These are phyloP conservation scores for Conticribra weissflogii DNA, from an alignment of 108 stramenopile species.

Conservation along the genomic window DNA sequence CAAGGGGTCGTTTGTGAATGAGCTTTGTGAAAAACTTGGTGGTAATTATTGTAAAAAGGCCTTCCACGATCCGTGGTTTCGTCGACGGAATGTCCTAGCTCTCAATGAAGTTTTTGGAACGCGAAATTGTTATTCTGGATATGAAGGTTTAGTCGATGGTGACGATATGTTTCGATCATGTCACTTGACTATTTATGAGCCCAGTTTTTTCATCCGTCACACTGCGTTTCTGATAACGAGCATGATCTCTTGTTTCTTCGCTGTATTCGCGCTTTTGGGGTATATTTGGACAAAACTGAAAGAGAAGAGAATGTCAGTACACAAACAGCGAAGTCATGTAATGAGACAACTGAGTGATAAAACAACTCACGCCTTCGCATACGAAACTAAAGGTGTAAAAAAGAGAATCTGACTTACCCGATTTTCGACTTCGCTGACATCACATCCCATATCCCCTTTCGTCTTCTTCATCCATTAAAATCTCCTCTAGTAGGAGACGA, in stretches of 20 bases:
- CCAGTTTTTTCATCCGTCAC: slow-evolving; percentile 58
- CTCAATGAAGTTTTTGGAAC: slow-evolving; percentile 79
- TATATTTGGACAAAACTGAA: slow-evolving; percentile 10
- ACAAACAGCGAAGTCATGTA: not conserved
- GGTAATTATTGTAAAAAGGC: slow-evolving; percentile 54
- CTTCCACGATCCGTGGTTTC: slow-evolving; percentile 66
- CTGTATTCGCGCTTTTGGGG: slow-evolving; percentile 1
- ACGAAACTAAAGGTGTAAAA: not conserved
- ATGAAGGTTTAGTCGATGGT: slow-evolving; percentile 68
- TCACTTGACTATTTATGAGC: slow-evolving; percentile 78
- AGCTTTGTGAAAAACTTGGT: slow-evolving; percentile 47
- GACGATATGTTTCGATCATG: slow-evolving; percentile 76
- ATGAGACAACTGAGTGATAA: not conserved
- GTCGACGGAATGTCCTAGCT: slow-evolving; percentile 54
- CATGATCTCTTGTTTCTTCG: not conserved
- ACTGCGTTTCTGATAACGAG: slow-evolving; percentile 30
- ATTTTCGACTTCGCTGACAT: too few relatives aligned
- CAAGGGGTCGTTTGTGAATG: slow-evolving; percentile 45
- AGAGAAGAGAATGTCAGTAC: not conserved
- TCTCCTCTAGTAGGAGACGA: slow-evolving; percentile 28
- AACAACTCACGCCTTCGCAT: slow-evolving; percentile 17
- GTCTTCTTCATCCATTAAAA: slow-evolving; percentile 14
- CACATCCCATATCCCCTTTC: not conserved
- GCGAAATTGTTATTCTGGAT: slow-evolving; percentile 66
- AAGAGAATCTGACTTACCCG: not conserved